Evolutionary conservation across 2,329 filamentous ascomycete species (phyloP).

Genomic region (Paecilomyces fulvus): DNA sequence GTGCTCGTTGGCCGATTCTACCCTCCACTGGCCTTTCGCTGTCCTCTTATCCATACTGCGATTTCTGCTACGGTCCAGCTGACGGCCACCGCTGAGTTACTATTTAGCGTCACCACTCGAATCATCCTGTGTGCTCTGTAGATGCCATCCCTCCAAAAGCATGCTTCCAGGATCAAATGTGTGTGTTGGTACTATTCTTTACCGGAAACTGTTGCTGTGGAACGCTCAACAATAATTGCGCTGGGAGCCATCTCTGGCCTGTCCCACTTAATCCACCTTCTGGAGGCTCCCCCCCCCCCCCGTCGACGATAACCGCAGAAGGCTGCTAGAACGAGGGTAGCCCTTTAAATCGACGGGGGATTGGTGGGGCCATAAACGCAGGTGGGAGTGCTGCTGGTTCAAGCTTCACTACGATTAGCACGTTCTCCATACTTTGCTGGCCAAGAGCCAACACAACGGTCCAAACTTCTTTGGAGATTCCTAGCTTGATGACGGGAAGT

Average conservation of each 20-base stretch:
- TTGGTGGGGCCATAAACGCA: not conserved
- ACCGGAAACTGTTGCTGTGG: not conserved
- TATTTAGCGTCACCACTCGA: not conserved
- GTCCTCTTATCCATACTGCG: not conserved
- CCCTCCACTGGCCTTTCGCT: not conserved
- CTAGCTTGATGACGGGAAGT: not conserved
- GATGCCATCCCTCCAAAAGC: not conserved
- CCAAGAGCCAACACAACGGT: not conserved
- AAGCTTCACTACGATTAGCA: not conserved
- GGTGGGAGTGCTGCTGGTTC: not conserved
- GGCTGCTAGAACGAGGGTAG: not conserved
- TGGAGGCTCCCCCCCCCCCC: not conserved
- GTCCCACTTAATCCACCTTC: not conserved
- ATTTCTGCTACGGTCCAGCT: not conserved
- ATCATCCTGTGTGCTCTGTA: not conserved
- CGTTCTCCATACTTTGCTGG: not conserved
- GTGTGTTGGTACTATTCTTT: not conserved
- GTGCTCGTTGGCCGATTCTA: not conserved
- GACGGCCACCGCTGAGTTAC: not conserved
- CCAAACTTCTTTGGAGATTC: not conserved
- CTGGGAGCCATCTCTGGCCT: not conserved
- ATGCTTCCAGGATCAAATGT: not conserved
- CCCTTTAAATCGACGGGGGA: not conserved
- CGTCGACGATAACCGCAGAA: not conserved
- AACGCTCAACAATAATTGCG: not conserved